Evolutionary conservation across 2,329 filamentous ascomycete genomes (phyloP).

Genomic region (Aspergillus clavatus): DNA sequence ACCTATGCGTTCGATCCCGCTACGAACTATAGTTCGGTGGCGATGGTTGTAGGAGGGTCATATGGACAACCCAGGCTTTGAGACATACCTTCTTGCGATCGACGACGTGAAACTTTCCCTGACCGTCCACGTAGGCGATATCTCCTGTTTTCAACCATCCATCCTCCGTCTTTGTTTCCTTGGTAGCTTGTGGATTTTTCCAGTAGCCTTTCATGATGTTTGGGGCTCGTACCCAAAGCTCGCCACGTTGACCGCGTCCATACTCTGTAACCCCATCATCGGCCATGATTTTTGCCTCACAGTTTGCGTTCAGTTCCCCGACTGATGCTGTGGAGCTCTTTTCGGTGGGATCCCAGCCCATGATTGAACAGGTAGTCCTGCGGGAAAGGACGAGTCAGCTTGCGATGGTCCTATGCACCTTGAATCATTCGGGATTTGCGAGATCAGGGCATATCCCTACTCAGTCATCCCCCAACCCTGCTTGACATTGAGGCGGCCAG

Average conservation of each 20-base stretch:
- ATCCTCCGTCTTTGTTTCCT: slow-evolving; percentile 56
- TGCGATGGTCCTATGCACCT: slow-evolving; percentile 2
- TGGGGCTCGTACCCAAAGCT: slow-evolving; percentile 68
- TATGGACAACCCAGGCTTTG: background rate
- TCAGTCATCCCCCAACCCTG: slow-evolving; percentile 92
- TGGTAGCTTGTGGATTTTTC: slow-evolving; percentile 63
- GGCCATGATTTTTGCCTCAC: slow-evolving; percentile 62
- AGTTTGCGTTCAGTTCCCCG: slow-evolving; percentile 62
- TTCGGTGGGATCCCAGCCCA: slow-evolving; percentile 58
- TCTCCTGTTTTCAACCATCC: slow-evolving; percentile 71
- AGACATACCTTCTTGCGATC: slow-evolving; percentile 63
- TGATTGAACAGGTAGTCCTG: slow-evolving; percentile 61
- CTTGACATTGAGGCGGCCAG: slow-evolving; percentile 48
- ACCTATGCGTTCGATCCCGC: slow-evolving; percentile 1
- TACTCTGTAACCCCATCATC: slow-evolving; percentile 45
- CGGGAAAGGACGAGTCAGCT: slow-evolving; percentile 5
- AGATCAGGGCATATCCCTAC: slow-evolving; percentile 32
- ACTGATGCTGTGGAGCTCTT: slow-evolving; percentile 49
- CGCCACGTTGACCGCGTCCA: slow-evolving; percentile 55
- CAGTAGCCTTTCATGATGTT: slow-evolving; percentile 75
- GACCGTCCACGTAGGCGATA: slow-evolving; percentile 57
- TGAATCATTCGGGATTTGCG: background rate
- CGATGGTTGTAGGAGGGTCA: background rate
- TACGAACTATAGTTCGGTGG: background rate
- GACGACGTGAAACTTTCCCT: slow-evolving; percentile 60